Percentiles rank a stretch among this genome's conserved stretches.
These are phyloP conservation scores for Coemansia sp. DNA, from an alignment of 192 early-diverging fungal genomes.

Conservation along the genomic window DNA sequence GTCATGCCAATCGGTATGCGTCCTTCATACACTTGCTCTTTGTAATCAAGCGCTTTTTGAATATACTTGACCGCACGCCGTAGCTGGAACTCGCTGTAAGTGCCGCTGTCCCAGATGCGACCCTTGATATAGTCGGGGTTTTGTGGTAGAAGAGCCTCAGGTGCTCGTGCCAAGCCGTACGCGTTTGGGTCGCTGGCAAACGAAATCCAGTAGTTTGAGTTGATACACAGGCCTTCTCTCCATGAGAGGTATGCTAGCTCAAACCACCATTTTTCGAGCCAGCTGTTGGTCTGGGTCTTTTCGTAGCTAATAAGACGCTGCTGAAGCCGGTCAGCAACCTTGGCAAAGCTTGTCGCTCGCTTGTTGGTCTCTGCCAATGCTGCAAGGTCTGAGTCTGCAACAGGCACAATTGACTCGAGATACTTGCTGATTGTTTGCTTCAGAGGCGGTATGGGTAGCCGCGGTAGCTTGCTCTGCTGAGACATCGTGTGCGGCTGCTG, in stretches of 20 bases:
- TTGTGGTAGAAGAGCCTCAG: slow-evolving; percentile 10
- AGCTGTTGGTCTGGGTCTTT: slow-evolving; percentile 58
- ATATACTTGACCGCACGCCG: slow-evolving; percentile 75
- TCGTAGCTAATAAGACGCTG: slow-evolving; percentile 63
- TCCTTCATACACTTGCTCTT: slow-evolving; percentile 61
- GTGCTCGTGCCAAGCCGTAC: slow-evolving; percentile 41
- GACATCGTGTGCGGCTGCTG: slow-evolving; percentile 16
- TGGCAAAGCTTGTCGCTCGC: slow-evolving; percentile 52
- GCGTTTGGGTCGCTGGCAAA: slow-evolving; percentile 61
- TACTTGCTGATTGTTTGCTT: slow-evolving; percentile 58
- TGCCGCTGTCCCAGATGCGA: slow-evolving; percentile 30
- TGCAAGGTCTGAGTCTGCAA: slow-evolving; percentile 51
- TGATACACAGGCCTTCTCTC: slow-evolving; percentile 77
- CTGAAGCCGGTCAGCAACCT: slow-evolving; percentile 56
- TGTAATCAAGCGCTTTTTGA: slow-evolving; percentile 66
- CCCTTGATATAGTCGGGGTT: slow-evolving; percentile 1
- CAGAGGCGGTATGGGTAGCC: slow-evolving; percentile 63
- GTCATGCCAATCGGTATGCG: slow-evolving; percentile 65
- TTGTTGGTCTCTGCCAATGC: slow-evolving; percentile 49
- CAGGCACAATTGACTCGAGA: slow-evolving; percentile 57
- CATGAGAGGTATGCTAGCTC: slow-evolving; percentile 73
- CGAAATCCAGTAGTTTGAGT: slow-evolving; percentile 88
- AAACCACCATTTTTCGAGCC: slow-evolving; percentile 73
- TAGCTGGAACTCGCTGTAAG: slow-evolving; percentile 75
- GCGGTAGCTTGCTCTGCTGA: slow-evolving; percentile 45